Percentiles rank a stretch among this genome's conserved stretches.
Conservation (phyloP, 352 stramenopile species). For the Pseudoperonospora humuli region DNA sequence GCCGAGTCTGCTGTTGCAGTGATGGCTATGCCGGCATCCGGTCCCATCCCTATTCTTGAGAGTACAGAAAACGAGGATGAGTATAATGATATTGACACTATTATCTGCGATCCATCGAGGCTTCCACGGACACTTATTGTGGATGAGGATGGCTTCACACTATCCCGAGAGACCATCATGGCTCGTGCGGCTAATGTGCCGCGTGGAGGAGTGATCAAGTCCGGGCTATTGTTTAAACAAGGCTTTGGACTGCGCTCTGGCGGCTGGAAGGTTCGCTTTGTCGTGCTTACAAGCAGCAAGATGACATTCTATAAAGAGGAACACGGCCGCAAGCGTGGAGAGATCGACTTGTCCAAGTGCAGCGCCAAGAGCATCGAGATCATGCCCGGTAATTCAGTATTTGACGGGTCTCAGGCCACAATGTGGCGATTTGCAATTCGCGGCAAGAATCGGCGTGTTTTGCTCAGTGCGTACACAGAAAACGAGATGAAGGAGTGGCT, state of each 20-base stretch:
- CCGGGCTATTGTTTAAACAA: constrained; percentile 67
- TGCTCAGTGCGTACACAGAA: constrained; percentile 74
- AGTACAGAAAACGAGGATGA: constrained; percentile 32
- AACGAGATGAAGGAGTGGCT: constrained; percentile 83
- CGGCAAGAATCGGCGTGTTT: constrained; percentile 48
- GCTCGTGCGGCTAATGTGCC: constrained; percentile 31
- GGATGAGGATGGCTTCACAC: constrained; percentile 56
- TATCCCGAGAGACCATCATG: constrained; percentile 48
- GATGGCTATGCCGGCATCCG: constrained; percentile 33
- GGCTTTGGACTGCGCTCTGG: constrained; percentile 44
- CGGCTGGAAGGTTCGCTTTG: constrained; percentile 75
- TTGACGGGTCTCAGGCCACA: constrained; percentile 60
- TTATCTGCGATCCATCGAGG: constrained; percentile 45
- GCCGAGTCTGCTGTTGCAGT: constrained; percentile 17
- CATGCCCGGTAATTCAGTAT: constrained; percentile 75
- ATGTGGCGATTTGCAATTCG: constrained; percentile 80
- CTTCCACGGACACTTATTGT: constrained; percentile 56
- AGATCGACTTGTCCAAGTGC: constrained; percentile 68
- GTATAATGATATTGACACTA: constrained; percentile 53
- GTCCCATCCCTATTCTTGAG: constrained; percentile 41
- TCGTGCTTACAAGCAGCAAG: constrained; percentile 54
- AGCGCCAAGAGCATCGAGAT: constrained; percentile 64
- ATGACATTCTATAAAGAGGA: constrained; percentile 71
- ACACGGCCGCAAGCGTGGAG: constrained; percentile 51
- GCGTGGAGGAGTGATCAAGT: constrained; percentile 49